These are phyloP conservation scores for Saksenaea oblongispora DNA, from an alignment of 371 early-diverging fungal genomes.

Conservation along the genomic window DNA sequence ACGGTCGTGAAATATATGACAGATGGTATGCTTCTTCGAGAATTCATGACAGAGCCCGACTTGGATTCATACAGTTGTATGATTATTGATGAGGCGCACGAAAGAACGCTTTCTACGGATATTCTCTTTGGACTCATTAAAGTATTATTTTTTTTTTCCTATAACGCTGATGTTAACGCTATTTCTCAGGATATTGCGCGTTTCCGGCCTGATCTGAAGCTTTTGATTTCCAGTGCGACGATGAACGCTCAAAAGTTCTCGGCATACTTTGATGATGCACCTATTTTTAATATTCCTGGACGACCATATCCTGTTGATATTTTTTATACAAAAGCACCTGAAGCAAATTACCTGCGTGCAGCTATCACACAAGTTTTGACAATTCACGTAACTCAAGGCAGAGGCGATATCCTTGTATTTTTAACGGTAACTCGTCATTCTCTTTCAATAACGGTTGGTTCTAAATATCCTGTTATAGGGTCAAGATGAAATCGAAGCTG, in stretches of 20 bases:
- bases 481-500: constrained; percentile 98
- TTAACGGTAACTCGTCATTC: constrained; percentile 68
- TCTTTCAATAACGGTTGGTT: not conserved
- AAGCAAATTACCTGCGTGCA: constrained; percentile 96
- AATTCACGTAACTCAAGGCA: constrained; percentile 90
- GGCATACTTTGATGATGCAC: constrained; percentile 94
- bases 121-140: constrained; percentile 97
- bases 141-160: constrained; percentile 41
- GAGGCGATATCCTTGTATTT: constrained; percentile 97
- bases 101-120: constrained; percentile 98
- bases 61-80: constrained; percentile 87
- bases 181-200: constrained; percentile 79
- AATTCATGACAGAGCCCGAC: constrained; percentile 98
- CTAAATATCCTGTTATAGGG: constrained; percentile 51
- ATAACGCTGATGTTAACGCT: constrained; percentile 55
- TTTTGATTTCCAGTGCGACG: constrained; percentile 99
- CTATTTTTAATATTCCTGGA: constrained; percentile 94
- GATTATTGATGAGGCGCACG: constrained; percentile 99
- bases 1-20: constrained; percentile 98
- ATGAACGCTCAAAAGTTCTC: constrained; percentile 97
- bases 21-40: constrained; percentile 98
- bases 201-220: constrained; percentile 90
- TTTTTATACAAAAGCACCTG: constrained; percentile 95
- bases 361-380: constrained; percentile 94
- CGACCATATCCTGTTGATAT: constrained; percentile 93